Conservation (phyloP, 768 basidiomycete species). For the Cystobasidiopsis lactophilus region DNA sequence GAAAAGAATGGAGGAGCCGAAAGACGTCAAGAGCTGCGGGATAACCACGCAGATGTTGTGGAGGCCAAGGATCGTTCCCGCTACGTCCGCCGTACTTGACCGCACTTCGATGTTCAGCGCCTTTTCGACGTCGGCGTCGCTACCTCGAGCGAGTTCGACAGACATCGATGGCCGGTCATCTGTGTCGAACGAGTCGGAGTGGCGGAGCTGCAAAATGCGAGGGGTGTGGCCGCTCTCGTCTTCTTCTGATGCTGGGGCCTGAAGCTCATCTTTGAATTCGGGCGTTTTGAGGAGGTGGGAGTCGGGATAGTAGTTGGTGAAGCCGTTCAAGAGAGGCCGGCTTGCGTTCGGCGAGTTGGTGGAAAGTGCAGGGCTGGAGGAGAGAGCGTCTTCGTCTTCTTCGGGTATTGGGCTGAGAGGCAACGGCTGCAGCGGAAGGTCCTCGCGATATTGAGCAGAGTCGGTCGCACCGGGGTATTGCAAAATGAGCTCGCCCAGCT, state of each 20-base stretch:
- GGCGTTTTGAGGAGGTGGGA: too few species aligned
- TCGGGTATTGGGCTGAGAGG: background rate
- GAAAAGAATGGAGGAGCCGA: background rate
- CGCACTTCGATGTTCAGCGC: conserved; percentile 1
- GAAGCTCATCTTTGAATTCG: too few species aligned
- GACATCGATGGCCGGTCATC: background rate
- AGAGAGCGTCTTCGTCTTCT: background rate
- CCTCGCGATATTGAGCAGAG: too few species aligned
- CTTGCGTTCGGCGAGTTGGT: too few species aligned
- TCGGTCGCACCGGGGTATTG: background rate
- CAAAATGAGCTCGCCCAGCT: conserved; percentile 6
- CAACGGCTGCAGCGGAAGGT: too few species aligned
- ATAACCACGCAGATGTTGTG: conserved; percentile 29
- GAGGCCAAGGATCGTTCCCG: conserved; percentile 23
- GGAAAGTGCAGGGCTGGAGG: too few species aligned
- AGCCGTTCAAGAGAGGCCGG: too few species aligned
- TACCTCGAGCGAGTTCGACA: too few species aligned
- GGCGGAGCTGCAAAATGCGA: background rate
- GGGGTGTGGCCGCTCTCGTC: background rate
- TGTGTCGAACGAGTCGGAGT: background rate
- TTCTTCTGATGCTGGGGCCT: background rate
- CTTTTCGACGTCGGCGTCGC: too few species aligned
- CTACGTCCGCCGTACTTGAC: conserved; percentile 3
- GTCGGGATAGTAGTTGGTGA: too few species aligned
- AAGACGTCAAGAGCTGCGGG: conserved; percentile 28